These are phyloP conservation scores for Scutellaria galericulata DNA, from an alignment of 257 asterid genomes.

Conservation along the genomic window DNA sequence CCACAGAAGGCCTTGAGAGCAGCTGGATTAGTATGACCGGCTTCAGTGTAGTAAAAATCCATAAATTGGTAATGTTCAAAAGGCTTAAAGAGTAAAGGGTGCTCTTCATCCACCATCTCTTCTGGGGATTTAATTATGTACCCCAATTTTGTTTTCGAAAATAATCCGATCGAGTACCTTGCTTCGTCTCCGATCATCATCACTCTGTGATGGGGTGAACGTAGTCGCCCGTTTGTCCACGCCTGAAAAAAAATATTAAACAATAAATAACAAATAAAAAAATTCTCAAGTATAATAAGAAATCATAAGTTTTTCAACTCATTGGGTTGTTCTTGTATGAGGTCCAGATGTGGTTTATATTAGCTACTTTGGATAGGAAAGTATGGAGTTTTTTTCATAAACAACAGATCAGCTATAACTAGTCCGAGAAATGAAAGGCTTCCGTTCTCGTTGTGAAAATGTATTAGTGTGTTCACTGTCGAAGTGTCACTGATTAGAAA, in stretches of 20 bases:
- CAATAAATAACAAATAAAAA: too few relatives aligned
- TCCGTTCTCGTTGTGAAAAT: too few relatives aligned
- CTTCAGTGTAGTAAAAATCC: constrained; percentile 45
- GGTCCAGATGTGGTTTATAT: too few relatives aligned
- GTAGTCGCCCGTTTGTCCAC: constrained; percentile 65
- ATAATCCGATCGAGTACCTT: constrained; percentile 53
- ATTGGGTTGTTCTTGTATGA: not conserved
- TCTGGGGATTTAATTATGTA: constrained; percentile 49
- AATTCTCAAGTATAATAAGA: too few relatives aligned
- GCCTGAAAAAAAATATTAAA: constrained; percentile 43
- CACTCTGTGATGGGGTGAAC: constrained; percentile 53
- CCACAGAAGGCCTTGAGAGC: constrained; percentile 59
- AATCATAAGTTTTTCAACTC: not conserved
- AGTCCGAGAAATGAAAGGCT: too few relatives aligned
- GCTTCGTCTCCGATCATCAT: constrained; percentile 51
- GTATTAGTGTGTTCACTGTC: too few relatives aligned
- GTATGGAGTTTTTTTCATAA: too few relatives aligned
- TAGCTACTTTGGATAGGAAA: too few relatives aligned
- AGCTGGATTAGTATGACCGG: constrained; percentile 40
- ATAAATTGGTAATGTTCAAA: constrained; percentile 53
- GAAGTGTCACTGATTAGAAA: too few relatives aligned
- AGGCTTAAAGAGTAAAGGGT: constrained; percentile 60
- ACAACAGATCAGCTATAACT: too few relatives aligned
- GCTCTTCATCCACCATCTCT: constrained; percentile 55
- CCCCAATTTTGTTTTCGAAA: constrained; percentile 42